phyloP scores from a whole-genome alignment of 2,329 filamentous ascomycete species.

The Chaetothyriales sp. region DNA sequence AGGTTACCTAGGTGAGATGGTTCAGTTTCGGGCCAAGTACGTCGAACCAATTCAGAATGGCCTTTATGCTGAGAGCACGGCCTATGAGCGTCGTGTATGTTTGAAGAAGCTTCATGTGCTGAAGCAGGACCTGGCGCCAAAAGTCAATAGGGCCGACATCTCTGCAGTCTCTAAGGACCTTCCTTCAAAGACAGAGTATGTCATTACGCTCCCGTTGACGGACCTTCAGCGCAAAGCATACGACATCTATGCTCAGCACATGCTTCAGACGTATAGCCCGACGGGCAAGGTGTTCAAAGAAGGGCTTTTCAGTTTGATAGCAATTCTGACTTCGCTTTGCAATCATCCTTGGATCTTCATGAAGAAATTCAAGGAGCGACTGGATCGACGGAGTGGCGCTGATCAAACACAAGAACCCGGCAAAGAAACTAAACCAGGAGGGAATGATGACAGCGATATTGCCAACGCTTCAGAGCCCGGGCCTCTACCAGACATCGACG shows the following conservation, averaged over 20 bases:
- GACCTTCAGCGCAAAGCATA: conserved; percentile 51
- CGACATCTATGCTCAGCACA: conserved; percentile 32
- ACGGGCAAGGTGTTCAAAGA: conserved; percentile 29
- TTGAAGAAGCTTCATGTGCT: conserved; percentile 55
- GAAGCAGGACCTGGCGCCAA: conserved; percentile 57
- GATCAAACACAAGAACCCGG: conserved; percentile 7
- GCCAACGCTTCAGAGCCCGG: neutral
- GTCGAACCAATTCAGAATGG: conserved; percentile 58
- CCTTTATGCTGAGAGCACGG: conserved; percentile 48
- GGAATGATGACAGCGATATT: neutral
- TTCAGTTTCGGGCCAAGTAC: conserved; percentile 57
- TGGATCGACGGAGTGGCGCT: conserved; percentile 3
- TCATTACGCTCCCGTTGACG: conserved; percentile 59
- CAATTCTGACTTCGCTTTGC: conserved; percentile 38
- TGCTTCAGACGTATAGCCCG: conserved; percentile 24
- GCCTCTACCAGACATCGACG: neutral
- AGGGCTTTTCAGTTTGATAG: conserved; percentile 31
- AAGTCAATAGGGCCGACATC: conserved; percentile 62
- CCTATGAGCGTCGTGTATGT: conserved; percentile 40
- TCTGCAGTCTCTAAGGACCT: conserved; percentile 50
- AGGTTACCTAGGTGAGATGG: conserved; percentile 53
- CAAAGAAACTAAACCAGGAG: conserved; percentile 5
- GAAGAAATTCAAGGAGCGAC: conserved; percentile 32
- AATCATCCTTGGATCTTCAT: conserved; percentile 43
- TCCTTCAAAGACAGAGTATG: conserved; percentile 65